These are phyloP conservation scores for Neurospora sp. DNA, from an alignment of 495 filamentous ascomycete genomes.

Conservation along the genomic window DNA sequence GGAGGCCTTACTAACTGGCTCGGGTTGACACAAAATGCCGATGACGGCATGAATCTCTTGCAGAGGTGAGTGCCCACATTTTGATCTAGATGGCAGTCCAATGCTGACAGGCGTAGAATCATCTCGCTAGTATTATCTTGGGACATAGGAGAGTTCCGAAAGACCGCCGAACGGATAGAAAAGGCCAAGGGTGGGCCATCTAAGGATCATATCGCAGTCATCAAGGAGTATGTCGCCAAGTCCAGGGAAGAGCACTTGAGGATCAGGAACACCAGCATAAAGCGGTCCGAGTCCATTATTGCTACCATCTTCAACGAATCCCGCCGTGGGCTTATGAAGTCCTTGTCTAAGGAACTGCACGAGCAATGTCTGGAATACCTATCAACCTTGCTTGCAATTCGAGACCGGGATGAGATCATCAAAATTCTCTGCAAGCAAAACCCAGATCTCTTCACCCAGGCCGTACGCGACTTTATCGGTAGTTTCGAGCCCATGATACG, in stretches of 20 bases:
- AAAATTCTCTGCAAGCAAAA: conserved; percentile 44
- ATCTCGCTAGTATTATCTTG: conserved; percentile 52
- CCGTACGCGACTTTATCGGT: conserved; percentile 43
- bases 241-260: conserved; percentile 40
- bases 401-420: conserved; percentile 52
- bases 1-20: conserved; percentile 57
- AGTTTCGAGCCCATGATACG: conserved; percentile 61
- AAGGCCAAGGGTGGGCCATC: conserved; percentile 35
- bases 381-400: conserved; percentile 44
- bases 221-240: conserved; percentile 38
- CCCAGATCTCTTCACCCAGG: conserved; percentile 51
- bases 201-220: conserved; percentile 38
- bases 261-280: conserved; percentile 28
- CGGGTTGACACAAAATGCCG: conserved; percentile 45
- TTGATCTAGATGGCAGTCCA: not conserved
- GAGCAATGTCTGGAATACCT: conserved; percentile 48
- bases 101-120: conserved; percentile 36
- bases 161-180: conserved; percentile 42
- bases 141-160: conserved; percentile 49
- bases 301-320: conserved; percentile 35
- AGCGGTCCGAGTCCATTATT: conserved; percentile 36
- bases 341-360: conserved; percentile 42
- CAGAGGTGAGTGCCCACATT: conserved; percentile 39
- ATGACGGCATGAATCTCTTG: conserved; percentile 61
- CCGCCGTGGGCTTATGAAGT: conserved; percentile 14